Percentiles rank a stretch among this genome's conserved stretches.
phyloP scores from a whole-genome alignment of 2,329 filamentous ascomycete species.

The Trichoderma hamatum region DNA sequence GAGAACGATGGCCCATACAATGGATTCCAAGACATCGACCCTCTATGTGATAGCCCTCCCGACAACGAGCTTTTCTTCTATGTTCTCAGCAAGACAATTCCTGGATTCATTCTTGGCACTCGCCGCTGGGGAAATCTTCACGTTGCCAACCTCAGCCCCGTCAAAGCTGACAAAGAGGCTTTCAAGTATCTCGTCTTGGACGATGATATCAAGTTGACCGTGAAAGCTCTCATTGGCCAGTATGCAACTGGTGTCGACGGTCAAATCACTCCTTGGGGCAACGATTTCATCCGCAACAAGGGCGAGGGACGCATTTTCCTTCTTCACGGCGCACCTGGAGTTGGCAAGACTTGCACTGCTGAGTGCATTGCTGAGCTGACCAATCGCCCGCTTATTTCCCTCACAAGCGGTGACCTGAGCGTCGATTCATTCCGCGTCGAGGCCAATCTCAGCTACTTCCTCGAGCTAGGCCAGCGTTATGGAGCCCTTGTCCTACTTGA shows the following conservation, averaged over 20 bases:
- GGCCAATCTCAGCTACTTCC: constrained; percentile 50
- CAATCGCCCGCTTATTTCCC: constrained; percentile 53
- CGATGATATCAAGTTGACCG: constrained; percentile 51
- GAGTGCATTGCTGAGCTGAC: constrained; percentile 58
- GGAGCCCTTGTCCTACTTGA: constrained; percentile 59
- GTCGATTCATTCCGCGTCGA: constrained; percentile 46
- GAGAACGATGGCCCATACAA: constrained; percentile 40
- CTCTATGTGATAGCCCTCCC: constrained; percentile 42
- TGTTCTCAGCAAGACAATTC: constrained; percentile 48
- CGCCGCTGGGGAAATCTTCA: constrained; percentile 50
- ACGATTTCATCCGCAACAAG: constrained; percentile 55
- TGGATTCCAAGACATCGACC: constrained; percentile 47
- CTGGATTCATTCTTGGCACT: constrained; percentile 51
- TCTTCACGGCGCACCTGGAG: constrained; percentile 56
- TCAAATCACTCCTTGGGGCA: constrained; percentile 48
- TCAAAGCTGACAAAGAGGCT: constrained; percentile 50
- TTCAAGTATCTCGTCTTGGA: constrained; percentile 56
- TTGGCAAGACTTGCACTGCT: constrained; percentile 61
- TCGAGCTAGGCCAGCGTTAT: constrained; percentile 53
- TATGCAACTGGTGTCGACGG: constrained; percentile 46
- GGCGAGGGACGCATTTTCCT: constrained; percentile 55
- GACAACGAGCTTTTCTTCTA: constrained; percentile 49
- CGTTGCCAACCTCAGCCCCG: constrained; percentile 44
- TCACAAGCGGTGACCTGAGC: constrained; percentile 54
- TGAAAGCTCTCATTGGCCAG: constrained; percentile 52